phyloP scores from a whole-genome alignment of 495 filamentous ascomycete genomes.

The Aspergillus nanangensis region DNA sequence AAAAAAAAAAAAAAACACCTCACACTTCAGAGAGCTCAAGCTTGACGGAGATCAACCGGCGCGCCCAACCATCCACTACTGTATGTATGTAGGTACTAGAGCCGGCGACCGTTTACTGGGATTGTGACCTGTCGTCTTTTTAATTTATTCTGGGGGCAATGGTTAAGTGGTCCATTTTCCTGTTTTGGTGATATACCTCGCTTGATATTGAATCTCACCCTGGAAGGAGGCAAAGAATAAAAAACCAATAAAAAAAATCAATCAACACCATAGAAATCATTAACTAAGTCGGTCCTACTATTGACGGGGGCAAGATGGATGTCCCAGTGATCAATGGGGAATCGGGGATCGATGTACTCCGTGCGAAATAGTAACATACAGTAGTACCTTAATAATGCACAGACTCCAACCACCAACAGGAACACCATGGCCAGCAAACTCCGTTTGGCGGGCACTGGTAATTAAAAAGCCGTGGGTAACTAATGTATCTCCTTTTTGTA shows the following conservation, averaged over 20 bases:
- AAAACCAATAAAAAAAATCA: no score
- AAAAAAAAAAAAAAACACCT: not conserved
- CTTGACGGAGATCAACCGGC: not conserved
- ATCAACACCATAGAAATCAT: no score
- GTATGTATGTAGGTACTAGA: not conserved
- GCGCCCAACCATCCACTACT: not conserved
- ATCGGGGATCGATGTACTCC: no score
- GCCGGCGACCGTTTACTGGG: constrained; percentile 3
- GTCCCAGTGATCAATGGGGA: not conserved
- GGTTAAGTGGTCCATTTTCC: not conserved
- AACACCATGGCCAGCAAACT: no score
- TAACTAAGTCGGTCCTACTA: not conserved
- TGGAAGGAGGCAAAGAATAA: no score
- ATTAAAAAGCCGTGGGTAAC: no score
- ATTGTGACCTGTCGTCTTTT: constrained; percentile 4
- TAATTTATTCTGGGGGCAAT: not conserved
- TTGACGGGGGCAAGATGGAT: not conserved
- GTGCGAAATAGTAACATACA: no score
- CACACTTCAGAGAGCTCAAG: no score
- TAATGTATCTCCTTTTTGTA: not conserved
- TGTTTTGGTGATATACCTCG: not conserved
- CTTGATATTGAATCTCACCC: no score
- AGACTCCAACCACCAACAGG: no score
- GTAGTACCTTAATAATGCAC: no score
- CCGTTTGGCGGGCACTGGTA: no score